phyloP scores from a whole-genome alignment of 1,284 basidiomycete genomes.

The Cutaneotrichosporon arboriforme region DNA sequence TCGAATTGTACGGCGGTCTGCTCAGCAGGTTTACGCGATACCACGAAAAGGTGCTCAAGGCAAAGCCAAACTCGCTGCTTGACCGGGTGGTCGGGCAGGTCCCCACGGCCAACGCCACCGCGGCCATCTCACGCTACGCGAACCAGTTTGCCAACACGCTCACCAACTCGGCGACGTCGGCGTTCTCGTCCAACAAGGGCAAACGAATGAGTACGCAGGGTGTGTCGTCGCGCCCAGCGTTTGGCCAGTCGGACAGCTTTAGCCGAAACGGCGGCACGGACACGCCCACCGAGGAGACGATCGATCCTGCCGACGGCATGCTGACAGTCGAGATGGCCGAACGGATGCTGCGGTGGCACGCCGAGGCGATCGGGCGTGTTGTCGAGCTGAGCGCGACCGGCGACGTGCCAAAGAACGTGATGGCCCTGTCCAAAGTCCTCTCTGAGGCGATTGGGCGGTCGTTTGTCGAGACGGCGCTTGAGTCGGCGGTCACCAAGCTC shows the following conservation, averaged over 20 bases:
- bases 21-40: slow-evolving; percentile 76
- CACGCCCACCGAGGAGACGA: slow-evolving; percentile 12
- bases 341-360: slow-evolving; percentile 91
- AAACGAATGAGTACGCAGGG: slow-evolving; percentile 11
- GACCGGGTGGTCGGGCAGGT: slow-evolving; percentile 80
- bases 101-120: slow-evolving; percentile 53
- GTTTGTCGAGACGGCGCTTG: slow-evolving; percentile 85
- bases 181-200: slow-evolving; percentile 29
- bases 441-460: slow-evolving; percentile 78
- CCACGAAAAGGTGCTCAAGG: slow-evolving; percentile 75
- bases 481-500: slow-evolving; percentile 70
- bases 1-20: slow-evolving; percentile 72
- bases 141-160: slow-evolving; percentile 54
- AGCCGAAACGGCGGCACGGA: not conserved
- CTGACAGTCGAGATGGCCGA: slow-evolving; percentile 72
- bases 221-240: slow-evolving; percentile 4
- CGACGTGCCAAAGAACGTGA: slow-evolving; percentile 90
- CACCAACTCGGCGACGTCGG: slow-evolving; percentile 27
- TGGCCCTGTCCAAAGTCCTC: slow-evolving; percentile 77
- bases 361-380: slow-evolving; percentile 85
- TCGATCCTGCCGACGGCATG: slow-evolving; percentile 67
- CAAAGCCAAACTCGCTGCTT: slow-evolving; percentile 75
- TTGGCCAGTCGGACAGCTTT: slow-evolving; percentile 2
- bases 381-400: slow-evolving; percentile 73
- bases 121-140: slow-evolving; percentile 61